Evolutionary conservation across 1,284 basidiomycete genomes (phyloP), one percentile per base, ranked within the genome.

Genomic region (Ustilago tritici): DNA sequence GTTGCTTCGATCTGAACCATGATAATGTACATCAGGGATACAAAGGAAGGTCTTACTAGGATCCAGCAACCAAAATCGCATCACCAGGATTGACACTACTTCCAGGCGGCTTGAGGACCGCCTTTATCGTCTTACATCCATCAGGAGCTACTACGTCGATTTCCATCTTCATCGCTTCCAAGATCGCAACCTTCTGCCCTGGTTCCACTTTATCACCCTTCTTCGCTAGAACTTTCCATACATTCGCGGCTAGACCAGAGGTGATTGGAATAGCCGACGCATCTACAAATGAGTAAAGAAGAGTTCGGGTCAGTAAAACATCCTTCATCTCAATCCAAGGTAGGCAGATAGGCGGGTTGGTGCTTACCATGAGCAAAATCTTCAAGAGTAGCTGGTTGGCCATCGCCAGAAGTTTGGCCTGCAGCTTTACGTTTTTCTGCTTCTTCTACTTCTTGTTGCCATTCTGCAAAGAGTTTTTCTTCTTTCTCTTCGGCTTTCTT

Each of bases 91-190:
- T 56, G 35, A 69, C 66, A n/a, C 52, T 69, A 50, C 53, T 63
- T 31, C 66, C 66, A 2, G 66, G 66, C 10, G 56, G 49, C 28
- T 62, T 69, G 38, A 70, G 19, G 10, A 70, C 49, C 17, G 62
- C 68, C 54, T 57, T 60, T 32, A 70, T 61, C 3, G 8, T 31
- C 5, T 17, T 61, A 12, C 52, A 55, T 3, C 68, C 61, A 36
- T 56, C 61, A 14, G 61, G 68, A 11, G 54, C 68, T 7, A 64
- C 52, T 17, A 70, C 57, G 40, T 64, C 61, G 38, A 86, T 84
- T 80, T 92, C 91, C 3, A 90, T 91, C 86, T 92, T 92, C 92
- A 92, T 92, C 0, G 91, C 91, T 82, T 92, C 91, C 19, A 92
- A 87, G 23, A 92, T 87, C 4, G 90, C 73, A 56, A 92, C 77